Percentiles rank a stretch among this genome's conserved stretches.
These are phyloP conservation scores for Endothia cerciana DNA, from an alignment of 2,329 filamentous ascomycete genomes.

Conservation along the genomic window DNA sequence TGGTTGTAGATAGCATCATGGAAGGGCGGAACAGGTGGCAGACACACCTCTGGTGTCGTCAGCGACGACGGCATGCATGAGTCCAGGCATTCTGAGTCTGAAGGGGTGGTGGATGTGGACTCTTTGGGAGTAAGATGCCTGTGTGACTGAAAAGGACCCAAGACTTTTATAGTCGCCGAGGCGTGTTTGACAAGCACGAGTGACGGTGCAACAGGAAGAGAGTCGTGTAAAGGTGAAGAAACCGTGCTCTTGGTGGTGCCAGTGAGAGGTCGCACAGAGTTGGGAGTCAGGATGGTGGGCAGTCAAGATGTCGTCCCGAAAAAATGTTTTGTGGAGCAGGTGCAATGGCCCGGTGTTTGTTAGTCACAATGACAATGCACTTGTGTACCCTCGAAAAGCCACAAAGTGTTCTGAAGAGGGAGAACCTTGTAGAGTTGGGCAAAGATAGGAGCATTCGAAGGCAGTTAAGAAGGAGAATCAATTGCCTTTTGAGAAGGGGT, in stretches of 20 bases:
- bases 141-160: constrained; percentile 10
- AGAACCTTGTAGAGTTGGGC: background rate
- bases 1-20: background rate
- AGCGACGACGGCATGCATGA: constrained; percentile 45
- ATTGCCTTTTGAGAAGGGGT: background rate
- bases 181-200: constrained; percentile 18
- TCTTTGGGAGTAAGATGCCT: constrained; percentile 15
- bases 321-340: constrained; percentile 24
- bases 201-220: background rate
- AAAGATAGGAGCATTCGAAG: background rate
- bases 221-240: constrained; percentile 6
- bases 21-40: background rate
- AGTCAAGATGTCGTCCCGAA: background rate
- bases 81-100: constrained; percentile 44
- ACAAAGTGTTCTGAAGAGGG: too few species aligned
- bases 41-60: constrained; percentile 48
- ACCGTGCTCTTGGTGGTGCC: constrained; percentile 8
- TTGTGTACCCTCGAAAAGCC: constrained; percentile 12
- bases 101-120: constrained; percentile 21
- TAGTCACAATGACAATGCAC: constrained; percentile 13
- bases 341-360: constrained; percentile 19
- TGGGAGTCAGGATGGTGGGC: background rate
- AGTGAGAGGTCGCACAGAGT: background rate
- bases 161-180: background rate
- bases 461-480: background rate